Evolutionary conservation across 2,329 filamentous ascomycete species (phyloP), one percentile per base, ranked within the genome.

Genomic region (Neocatenulostroma microsporum): DNA sequence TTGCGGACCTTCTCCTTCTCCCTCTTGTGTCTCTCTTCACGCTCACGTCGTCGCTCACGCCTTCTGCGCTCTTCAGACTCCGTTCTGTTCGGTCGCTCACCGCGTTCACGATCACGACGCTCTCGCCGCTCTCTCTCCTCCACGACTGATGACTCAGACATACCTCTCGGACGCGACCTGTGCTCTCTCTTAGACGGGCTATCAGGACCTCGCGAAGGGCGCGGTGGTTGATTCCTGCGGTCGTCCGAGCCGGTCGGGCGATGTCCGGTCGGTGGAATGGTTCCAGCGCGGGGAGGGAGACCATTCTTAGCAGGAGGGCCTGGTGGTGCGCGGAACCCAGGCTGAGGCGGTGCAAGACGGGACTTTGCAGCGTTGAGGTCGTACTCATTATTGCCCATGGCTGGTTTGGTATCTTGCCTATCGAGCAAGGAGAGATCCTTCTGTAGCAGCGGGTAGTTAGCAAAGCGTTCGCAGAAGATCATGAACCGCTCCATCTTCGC

Each of bases 141-240:
- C 52, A 80, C 65, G 30, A 84, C 66, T 1, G 84, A 89, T 0
- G 83, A 85, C 40, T 89, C 84, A 3, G 84, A 89, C 58, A 88
- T 87, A 49, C 84, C 76, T 49, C 83, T 76, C 13, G 73, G 70
- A 14, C 79, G 73, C 3, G 70, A 38, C 6, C 37, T 63, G 30
- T 68, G 64, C 31, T 62, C 58, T 26, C 60, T 57, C 37, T 66
- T 63, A 39, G 55, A 47, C 19, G 42, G 53, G 30, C 64, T 46
- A 54, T 56, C 30, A 62, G 67, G 46, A 66, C 64, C 64, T 61
- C 36, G 64, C 42, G 59, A 48, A 49, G 63, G 49, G 33, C 61
- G 56, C 30, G 49, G 60, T 40, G 50, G 61, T 51, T 54, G 60
- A 52, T 46, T 54, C 54, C 55, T 66, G 56, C 73, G 72, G 30